Percentiles rank a stretch among this genome's conserved stretches.
Conservation (phyloP, 345 rosid species). For the Hirschfeldia incana region DNA sequence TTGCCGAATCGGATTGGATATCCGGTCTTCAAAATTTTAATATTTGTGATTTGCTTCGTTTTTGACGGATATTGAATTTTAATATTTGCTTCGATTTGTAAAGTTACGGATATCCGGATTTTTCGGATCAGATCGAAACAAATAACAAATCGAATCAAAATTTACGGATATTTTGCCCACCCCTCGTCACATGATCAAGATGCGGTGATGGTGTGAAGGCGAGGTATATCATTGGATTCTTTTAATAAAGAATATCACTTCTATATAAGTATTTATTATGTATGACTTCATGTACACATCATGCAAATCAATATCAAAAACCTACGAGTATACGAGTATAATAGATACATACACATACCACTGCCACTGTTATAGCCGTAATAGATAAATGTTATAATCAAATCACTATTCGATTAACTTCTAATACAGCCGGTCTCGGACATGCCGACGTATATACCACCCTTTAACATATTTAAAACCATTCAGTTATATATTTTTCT, state of each 20-base stretch:
- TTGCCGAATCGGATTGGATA: no score
- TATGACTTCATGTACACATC: constrained; percentile 20
- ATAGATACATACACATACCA: background rate
- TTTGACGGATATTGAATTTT: no score
- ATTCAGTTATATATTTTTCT: background rate
- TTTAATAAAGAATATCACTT: constrained; percentile 8
- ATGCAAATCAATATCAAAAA: background rate
- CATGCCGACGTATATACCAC: constrained; percentile 4
- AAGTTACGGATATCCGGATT: no score
- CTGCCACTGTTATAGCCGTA: background rate
- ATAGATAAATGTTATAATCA: background rate
- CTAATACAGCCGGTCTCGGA: constrained; percentile 6
- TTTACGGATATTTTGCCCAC: no score
- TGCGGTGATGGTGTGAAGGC: constrained; percentile 15
- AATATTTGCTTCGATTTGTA: no score
- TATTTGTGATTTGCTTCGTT: no score
- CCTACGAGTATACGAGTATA: background rate
- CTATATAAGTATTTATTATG: background rate
- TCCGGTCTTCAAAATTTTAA: no score
- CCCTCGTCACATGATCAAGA: constrained; percentile 30
- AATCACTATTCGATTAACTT: constrained; percentile 23
- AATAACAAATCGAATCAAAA: no score
- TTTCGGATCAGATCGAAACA: no score
- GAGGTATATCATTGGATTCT: background rate
- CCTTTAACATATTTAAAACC: background rate